phyloP scores from a whole-genome alignment of 805 yeast genomes.

The Yamadazyma olivae region DNA sequence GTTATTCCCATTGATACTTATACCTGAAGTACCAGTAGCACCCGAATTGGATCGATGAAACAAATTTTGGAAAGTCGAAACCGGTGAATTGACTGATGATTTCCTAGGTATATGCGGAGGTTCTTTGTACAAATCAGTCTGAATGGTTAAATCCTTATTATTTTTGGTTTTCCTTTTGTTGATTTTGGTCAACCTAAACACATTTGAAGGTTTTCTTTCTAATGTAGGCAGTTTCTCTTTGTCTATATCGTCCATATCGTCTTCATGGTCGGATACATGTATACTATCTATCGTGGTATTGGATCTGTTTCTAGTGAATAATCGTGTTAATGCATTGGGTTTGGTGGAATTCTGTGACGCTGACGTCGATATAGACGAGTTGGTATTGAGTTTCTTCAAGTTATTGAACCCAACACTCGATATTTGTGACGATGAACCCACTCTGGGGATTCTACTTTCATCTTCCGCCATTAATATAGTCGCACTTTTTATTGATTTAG shows the following conservation, averaged over 20 bases:
- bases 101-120: slow-evolving; percentile 13
- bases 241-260: slow-evolving; percentile 1
- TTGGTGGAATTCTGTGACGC: slow-evolving; percentile 20
- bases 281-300: slow-evolving; percentile 12
- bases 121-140: slow-evolving; percentile 17
- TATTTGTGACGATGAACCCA: slow-evolving; percentile 15
- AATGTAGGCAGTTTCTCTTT: slow-evolving; percentile 4
- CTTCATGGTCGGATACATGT: slow-evolving; percentile 2
- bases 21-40: not conserved
- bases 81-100: slow-evolving; percentile 28
- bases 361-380: slow-evolving; percentile 22
- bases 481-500: not conserved
- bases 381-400: slow-evolving; percentile 27
- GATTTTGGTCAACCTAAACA: slow-evolving; percentile 9
- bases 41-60: slow-evolving; percentile 23
- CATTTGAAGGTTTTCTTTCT: slow-evolving; percentile 11
- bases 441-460: not conserved
- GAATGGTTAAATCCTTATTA: slow-evolving; percentile 25
- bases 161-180: slow-evolving; percentile 8
- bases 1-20: not conserved
- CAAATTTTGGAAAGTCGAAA: slow-evolving; percentile 28
- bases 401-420: slow-evolving; percentile 31
- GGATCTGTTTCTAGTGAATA: slow-evolving; percentile 30
- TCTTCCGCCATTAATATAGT: no score
- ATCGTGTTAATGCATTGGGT: slow-evolving; percentile 25